A percentile compares a stretch with the other conserved stretches of the same genome.
Evolutionary conservation across 371 early-diverging fungal genomes (phyloP).

Genomic region (Syncephalastrum contaminatum): DNA sequence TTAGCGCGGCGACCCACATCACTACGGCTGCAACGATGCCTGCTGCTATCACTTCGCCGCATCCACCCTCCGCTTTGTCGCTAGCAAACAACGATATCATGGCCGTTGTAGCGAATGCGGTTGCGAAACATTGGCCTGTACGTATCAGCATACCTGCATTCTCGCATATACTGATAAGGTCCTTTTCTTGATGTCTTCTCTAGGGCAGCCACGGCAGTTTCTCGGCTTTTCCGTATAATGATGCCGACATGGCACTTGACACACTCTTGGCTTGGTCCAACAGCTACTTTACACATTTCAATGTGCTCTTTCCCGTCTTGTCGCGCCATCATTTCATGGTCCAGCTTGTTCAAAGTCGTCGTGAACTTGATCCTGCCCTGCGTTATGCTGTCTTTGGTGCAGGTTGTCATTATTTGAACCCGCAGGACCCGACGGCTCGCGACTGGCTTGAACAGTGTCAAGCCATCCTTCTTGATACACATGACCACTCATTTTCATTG

Average conservation of each 20-base stretch:
- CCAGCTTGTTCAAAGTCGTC: conserved; percentile 17
- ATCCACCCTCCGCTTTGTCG: conserved; percentile 9
- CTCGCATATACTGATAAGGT: conserved; percentile 35
- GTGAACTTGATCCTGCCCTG: conserved; percentile 23
- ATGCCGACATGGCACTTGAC: conserved; percentile 9
- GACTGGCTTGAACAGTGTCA: conserved; percentile 8
- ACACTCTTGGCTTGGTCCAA: conserved; percentile 22
- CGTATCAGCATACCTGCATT: conserved; percentile 13
- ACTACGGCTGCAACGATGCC: conserved; percentile 13
- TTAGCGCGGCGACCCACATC: not conserved
- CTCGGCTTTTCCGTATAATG: conserved; percentile 12
- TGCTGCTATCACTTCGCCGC: conserved; percentile 7
- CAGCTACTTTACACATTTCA: conserved; percentile 37
- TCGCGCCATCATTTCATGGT: conserved; percentile 31
- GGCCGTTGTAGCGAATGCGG: conserved; percentile 1
- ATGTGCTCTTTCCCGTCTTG: conserved; percentile 41
- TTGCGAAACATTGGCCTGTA: conserved; percentile 24
- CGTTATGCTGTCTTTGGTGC: conserved; percentile 34
- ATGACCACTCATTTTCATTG: not conserved
- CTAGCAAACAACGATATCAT: conserved; percentile 7
- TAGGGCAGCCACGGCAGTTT: conserved; percentile 38
- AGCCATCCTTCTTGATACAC: not conserved
- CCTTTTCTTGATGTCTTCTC: conserved; percentile 29
- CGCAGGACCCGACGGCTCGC: conserved; percentile 3
- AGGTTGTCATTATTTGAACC: conserved; percentile 26